A percentile compares a stretch with the other conserved stretches of the same genome.
Conservation (phyloP, 805 yeast genomes). For the Saccharomyces mikatae region DNA sequence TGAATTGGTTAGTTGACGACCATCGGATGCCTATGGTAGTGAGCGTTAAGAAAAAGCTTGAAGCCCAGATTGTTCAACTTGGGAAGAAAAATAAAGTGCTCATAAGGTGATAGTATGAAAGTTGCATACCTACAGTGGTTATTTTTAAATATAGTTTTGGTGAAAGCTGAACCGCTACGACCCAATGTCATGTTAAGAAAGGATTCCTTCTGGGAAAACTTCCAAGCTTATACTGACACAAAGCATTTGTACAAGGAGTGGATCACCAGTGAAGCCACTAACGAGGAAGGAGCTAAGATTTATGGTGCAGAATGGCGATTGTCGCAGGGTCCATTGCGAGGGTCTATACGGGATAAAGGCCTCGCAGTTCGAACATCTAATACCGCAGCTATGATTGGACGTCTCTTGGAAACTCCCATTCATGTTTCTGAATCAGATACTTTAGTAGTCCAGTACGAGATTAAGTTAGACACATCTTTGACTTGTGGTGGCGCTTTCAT, state of each 20-base stretch:
- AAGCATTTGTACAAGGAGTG: slow-evolving; percentile 38
- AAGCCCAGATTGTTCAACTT: not conserved
- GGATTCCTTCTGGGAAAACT: slow-evolving; percentile 60
- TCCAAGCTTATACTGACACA: slow-evolving; percentile 34
- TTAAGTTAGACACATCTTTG: slow-evolving; percentile 70
- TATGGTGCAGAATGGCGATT: slow-evolving; percentile 65
- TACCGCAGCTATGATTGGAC: slow-evolving; percentile 75
- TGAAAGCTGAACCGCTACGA: not conserved
- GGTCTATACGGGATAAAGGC: slow-evolving; percentile 51
- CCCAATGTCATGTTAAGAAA: not conserved
- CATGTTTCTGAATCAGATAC: slow-evolving; percentile 49
- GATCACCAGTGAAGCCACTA: slow-evolving; percentile 35
- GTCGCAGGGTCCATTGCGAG: not conserved
- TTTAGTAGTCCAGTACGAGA: slow-evolving; percentile 82
- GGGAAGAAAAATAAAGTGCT: not conserved
- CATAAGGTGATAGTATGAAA: not conserved
- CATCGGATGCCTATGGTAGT: not conserved
- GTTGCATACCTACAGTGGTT: not conserved
- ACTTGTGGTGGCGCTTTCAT: slow-evolving; percentile 87
- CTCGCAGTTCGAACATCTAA: slow-evolving; percentile 70
- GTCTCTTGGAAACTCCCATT: slow-evolving; percentile 47
- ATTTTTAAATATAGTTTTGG: not conserved
- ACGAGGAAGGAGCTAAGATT: slow-evolving; percentile 40
- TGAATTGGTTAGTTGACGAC: not conserved
- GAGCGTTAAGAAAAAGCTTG: not conserved